Percentiles rank a stretch among this genome's conserved stretches.
Conservation (phyloP, 106 monocot genomes). For the Dioscorea zingiberensis region DNA sequence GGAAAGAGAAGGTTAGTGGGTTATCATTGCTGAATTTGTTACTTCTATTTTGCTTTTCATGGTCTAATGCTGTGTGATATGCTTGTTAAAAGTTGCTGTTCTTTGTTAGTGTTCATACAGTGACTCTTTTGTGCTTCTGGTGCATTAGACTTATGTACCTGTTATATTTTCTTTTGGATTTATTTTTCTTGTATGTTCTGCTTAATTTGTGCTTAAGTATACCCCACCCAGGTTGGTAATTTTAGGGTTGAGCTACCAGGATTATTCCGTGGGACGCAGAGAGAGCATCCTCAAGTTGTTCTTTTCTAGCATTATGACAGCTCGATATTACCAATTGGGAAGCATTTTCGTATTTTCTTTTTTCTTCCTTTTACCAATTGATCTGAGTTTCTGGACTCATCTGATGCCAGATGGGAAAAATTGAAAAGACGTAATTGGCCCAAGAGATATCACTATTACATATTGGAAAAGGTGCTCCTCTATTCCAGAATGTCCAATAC, state of each 20-base stretch:
- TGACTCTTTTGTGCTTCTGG: too few species aligned
- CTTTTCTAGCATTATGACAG: not conserved
- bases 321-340: too few species aligned
- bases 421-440: conserved; percentile 83
- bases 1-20: conserved; percentile 74
- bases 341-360: too few species aligned
- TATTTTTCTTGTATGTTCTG: not conserved
- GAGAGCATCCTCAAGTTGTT: conserved; percentile 99
- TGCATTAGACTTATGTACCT: too few species aligned
- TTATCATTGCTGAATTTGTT: too few species aligned
- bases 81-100: too few species aligned
- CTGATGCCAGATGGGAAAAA: conserved; percentile 75
- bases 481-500: conserved; percentile 88
- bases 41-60: too few species aligned
- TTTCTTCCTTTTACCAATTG: too few species aligned
- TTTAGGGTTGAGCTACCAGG: conserved; percentile 98
- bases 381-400: not conserved
- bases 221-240: conserved; percentile 76
- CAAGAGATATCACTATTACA: conserved; percentile 94
- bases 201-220: not conserved
- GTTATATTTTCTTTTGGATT: too few species aligned
- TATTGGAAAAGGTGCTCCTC: conserved; percentile 75
- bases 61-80: too few species aligned
- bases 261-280: conserved; percentile 91
- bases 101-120: too few species aligned